Percentiles rank a stretch among this genome's conserved stretches.
Evolutionary conservation across 345 rosid species (phyloP).

Genomic region (Psidium friedrichsthalianum): DNA sequence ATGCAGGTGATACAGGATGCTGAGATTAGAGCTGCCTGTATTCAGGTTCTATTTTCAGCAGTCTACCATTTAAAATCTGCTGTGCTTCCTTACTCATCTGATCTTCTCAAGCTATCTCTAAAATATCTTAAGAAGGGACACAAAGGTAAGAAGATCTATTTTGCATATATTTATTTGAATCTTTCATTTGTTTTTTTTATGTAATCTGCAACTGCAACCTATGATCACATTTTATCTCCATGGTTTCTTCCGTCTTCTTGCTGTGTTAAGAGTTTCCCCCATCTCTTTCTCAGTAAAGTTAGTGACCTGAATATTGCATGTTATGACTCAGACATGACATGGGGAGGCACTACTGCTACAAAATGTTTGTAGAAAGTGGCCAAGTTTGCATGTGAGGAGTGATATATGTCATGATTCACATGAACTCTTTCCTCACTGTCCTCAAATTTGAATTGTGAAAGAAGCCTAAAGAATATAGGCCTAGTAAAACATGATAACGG

Average conservation of each 20-base stretch:
- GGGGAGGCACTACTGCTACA: not conserved
- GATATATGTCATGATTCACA: not conserved
- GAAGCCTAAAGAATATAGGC: not conserved
- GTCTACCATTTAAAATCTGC: constrained; percentile 78
- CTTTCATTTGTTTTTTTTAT: not conserved
- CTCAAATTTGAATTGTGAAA: not conserved
- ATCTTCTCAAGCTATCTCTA: constrained; percentile 59
- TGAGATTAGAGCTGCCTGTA: constrained; percentile 65
- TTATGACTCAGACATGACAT: not conserved
- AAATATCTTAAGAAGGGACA: constrained; percentile 45
- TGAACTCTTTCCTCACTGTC: not conserved
- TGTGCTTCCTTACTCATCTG: constrained; percentile 52
- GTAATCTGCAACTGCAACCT: not conserved
- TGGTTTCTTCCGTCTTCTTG: not conserved
- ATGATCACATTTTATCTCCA: not conserved
- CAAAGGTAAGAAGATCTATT: constrained; percentile 41
- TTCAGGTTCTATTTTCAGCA: constrained; percentile 78
- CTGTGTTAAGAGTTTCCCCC: not conserved
- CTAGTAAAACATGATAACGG: not conserved
- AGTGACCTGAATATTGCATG: not conserved
- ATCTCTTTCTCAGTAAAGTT: not conserved
- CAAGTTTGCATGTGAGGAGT: not conserved
- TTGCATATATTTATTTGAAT: not conserved
- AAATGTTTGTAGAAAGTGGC: not conserved
- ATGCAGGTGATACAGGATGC: constrained; percentile 31